A percentile compares a stretch with the other conserved stretches of the same genome.
Conservation (phyloP, 1,139 yeast genomes). For the Saccharomyces uvarum region DNA sequence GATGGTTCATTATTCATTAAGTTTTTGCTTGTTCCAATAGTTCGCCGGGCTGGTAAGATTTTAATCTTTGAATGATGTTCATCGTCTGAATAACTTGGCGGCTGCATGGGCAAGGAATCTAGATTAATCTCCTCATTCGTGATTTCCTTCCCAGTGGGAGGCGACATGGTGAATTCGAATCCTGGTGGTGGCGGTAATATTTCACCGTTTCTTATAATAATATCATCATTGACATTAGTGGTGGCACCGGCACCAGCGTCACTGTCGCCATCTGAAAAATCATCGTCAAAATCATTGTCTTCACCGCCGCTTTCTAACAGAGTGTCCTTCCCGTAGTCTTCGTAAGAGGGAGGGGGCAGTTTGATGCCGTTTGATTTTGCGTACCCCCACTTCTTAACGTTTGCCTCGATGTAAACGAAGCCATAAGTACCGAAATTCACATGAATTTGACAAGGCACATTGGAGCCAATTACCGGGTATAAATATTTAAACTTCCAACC, state of each 20-base stretch:
- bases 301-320: slow-evolving; percentile 34
- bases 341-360: slow-evolving; percentile 69
- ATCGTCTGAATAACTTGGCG: slow-evolving; percentile 33
- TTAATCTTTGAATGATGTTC: slow-evolving; percentile 6
- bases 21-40: slow-evolving; percentile 4
- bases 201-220: slow-evolving; percentile 20
- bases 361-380: slow-evolving; percentile 65
- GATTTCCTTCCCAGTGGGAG: slow-evolving; percentile 8
- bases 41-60: not conserved
- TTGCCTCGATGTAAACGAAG: slow-evolving; percentile 90
- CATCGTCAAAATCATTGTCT: slow-evolving; percentile 31
- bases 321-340: slow-evolving; percentile 39
- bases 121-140: slow-evolving; percentile 30
- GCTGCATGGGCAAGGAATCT: slow-evolving; percentile 31
- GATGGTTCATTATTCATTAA: slow-evolving; percentile 5
- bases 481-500: slow-evolving; percentile 74
- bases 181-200: slow-evolving; percentile 33
- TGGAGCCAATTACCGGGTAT: slow-evolving; percentile 85
- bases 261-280: slow-evolving; percentile 26
- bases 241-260: slow-evolving; percentile 29
- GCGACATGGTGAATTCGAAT: slow-evolving; percentile 30
- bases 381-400: slow-evolving; percentile 81
- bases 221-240: slow-evolving; percentile 15
- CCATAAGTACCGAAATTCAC: slow-evolving; percentile 89
- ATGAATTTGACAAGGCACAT: slow-evolving; percentile 64